Evolutionary conservation across 257 asterid species (phyloP).

Genomic region (Ophiorrhiza pumila): DNA sequence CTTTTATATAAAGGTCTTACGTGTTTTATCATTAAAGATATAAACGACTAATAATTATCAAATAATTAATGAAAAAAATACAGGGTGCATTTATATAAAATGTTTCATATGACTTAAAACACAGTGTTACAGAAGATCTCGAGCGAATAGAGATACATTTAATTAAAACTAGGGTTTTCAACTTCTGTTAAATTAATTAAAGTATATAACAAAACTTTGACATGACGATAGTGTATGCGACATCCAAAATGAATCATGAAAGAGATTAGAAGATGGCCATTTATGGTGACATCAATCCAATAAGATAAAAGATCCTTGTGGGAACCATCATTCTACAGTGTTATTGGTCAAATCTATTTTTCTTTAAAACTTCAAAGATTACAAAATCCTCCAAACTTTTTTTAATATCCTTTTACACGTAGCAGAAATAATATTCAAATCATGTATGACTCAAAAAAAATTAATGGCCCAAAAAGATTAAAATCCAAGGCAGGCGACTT

Average conservation of each 20-base stretch:
- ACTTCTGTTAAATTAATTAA: too few species aligned
- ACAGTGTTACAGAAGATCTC: too few species aligned
- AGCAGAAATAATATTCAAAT: background rate
- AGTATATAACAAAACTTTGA: too few species aligned
- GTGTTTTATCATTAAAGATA: too few species aligned
- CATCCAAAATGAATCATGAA: background rate
- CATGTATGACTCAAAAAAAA: background rate
- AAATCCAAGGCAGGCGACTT: background rate
- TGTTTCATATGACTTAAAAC: too few species aligned
- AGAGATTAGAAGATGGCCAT: too few species aligned
- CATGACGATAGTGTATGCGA: background rate
- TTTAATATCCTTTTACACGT: background rate
- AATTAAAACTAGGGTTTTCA: too few species aligned
- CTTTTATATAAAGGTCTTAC: too few species aligned
- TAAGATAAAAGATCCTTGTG: background rate
- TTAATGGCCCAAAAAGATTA: background rate
- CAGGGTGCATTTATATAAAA: too few species aligned
- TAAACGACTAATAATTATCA: too few species aligned
- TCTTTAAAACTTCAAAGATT: background rate
- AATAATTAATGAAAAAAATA: too few species aligned
- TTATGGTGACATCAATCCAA: background rate
- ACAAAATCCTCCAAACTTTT: background rate
- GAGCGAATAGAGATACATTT: too few species aligned
- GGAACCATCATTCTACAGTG: background rate
- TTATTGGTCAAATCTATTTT: background rate